Conservation (phyloP, 805 yeast species). For the Spathaspora arborariae region DNA sequence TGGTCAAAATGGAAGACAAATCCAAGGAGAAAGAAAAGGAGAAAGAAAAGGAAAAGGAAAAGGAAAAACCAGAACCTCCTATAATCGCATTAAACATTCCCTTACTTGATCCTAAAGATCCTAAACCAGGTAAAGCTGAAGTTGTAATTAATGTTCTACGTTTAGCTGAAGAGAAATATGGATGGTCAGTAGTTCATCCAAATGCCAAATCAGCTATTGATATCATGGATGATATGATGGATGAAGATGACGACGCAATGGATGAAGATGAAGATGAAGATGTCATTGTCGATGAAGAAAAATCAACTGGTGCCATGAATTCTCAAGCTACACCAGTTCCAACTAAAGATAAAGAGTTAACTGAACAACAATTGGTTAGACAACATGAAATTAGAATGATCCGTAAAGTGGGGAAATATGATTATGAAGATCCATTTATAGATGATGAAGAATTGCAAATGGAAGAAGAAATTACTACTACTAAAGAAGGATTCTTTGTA, state of each 20-base stretch:
- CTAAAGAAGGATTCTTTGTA: slow-evolving; percentile 94
- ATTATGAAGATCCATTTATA: slow-evolving; percentile 89
- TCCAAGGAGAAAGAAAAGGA: slow-evolving; percentile 9
- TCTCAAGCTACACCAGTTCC: background rate
- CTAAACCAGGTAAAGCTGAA: slow-evolving; percentile 55
- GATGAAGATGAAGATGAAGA: slow-evolving; percentile 24
- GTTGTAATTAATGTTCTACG: slow-evolving; percentile 68
- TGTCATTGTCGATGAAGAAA: slow-evolving; percentile 7
- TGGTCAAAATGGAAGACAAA: slow-evolving; percentile 8
- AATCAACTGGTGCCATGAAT: background rate
- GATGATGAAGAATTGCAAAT: slow-evolving; percentile 89
- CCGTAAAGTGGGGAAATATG: slow-evolving; percentile 86
- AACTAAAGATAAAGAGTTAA: slow-evolving; percentile 20
- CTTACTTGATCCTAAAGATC: slow-evolving; percentile 41
- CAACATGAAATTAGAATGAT: slow-evolving; percentile 48
- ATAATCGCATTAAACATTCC: slow-evolving; percentile 57
- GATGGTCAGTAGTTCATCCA: slow-evolving; percentile 70
- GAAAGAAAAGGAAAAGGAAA: slow-evolving; percentile 14
- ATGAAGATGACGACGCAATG: slow-evolving; percentile 29
- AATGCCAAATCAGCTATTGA: slow-evolving; percentile 57
- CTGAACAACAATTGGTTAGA: slow-evolving; percentile 42
- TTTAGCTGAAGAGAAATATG: slow-evolving; percentile 80
- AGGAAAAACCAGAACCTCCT: slow-evolving; percentile 31
- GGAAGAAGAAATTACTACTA: slow-evolving; percentile 91
- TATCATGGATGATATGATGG: slow-evolving; percentile 37